Evolutionary conservation across 768 basidiomycete species (phyloP).

Genomic region (Cystofilobasidium capitatum): DNA sequence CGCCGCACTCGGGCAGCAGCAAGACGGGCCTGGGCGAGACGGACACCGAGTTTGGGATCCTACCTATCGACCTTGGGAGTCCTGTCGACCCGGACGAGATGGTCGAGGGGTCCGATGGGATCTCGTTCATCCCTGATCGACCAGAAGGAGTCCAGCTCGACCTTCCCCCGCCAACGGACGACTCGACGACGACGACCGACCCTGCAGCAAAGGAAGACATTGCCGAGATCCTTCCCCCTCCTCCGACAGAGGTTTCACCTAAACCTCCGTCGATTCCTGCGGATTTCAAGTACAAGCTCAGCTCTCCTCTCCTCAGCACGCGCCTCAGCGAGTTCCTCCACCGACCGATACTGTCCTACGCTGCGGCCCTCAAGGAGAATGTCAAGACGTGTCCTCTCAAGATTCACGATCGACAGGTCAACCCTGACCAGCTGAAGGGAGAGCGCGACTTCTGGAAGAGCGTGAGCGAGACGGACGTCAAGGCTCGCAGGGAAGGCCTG

Average conservation of each 20-base stretch:
- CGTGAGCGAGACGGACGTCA: constrained; percentile 33
- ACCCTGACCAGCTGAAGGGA: constrained; percentile 40
- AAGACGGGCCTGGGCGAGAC: background rate
- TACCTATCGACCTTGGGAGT: constrained; percentile 15
- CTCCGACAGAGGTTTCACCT: background rate
- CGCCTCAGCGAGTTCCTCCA: constrained; percentile 35
- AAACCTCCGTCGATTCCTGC: background rate
- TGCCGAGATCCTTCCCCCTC: background rate
- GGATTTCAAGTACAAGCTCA: background rate
- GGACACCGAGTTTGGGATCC: constrained; percentile 2
- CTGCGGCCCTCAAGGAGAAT: constrained; percentile 29
- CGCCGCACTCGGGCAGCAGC: background rate
- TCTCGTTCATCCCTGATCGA: constrained; percentile 2
- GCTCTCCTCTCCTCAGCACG: background rate
- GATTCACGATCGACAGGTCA: constrained; percentile 37
- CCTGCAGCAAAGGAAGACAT: background rate
- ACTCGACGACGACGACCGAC: background rate
- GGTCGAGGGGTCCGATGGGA: background rate
- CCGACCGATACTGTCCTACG: constrained; percentile 33
- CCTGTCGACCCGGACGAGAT: background rate
- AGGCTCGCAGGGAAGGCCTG: constrained; percentile 32
- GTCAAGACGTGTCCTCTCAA: constrained; percentile 35
- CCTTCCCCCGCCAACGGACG: too few relatives aligned
- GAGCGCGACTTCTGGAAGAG: constrained; percentile 37
- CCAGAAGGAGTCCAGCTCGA: background rate